These are phyloP conservation scores for Starmerella bombi DNA, from an alignment of 805 yeast species.

Conservation along the genomic window DNA sequence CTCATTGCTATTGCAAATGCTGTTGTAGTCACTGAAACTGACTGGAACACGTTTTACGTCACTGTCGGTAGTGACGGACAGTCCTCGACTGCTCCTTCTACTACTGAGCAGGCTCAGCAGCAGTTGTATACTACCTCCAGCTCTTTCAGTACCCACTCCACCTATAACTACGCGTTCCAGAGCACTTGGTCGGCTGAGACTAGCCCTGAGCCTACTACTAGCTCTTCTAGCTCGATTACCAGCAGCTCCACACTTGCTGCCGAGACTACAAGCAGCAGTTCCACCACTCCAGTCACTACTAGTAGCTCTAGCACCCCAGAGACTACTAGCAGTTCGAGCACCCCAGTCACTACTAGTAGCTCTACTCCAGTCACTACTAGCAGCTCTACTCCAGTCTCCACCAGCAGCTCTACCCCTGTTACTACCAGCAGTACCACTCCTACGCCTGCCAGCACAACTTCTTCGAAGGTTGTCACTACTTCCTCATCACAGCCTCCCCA, in stretches of 20 bases:
- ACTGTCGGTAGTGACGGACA: constrained; percentile 10
- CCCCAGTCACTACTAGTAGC: constrained; percentile 4
- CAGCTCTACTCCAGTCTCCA: constrained; percentile 14
- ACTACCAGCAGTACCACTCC: constrained; percentile 18
- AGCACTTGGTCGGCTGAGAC: background rate
- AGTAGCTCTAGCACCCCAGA: background rate
- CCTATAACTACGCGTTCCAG: background rate
- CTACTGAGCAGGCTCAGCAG: constrained; percentile 1
- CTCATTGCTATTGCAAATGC: constrained; percentile 17
- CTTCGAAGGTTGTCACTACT: constrained; percentile 19
- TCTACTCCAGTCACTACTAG: constrained; percentile 17
- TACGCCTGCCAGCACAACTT: constrained; percentile 13
- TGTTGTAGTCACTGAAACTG: constrained; percentile 19
- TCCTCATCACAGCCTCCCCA: constrained; percentile 14
- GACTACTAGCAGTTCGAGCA: constrained; percentile 1
- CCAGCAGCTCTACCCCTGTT: constrained; percentile 9
- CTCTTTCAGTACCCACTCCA: background rate
- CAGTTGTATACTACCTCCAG: background rate
- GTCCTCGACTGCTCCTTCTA: background rate
- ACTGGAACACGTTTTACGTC: constrained; percentile 16
- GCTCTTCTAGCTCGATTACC: too few relatives aligned
- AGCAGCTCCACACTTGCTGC: background rate
- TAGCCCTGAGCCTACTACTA: background rate
- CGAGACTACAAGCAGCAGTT: background rate
- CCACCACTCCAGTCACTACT: background rate